Conservation (phyloP, 1,284 basidiomycete genomes). For the Pyrrhoderma lamaoense region DNA sequence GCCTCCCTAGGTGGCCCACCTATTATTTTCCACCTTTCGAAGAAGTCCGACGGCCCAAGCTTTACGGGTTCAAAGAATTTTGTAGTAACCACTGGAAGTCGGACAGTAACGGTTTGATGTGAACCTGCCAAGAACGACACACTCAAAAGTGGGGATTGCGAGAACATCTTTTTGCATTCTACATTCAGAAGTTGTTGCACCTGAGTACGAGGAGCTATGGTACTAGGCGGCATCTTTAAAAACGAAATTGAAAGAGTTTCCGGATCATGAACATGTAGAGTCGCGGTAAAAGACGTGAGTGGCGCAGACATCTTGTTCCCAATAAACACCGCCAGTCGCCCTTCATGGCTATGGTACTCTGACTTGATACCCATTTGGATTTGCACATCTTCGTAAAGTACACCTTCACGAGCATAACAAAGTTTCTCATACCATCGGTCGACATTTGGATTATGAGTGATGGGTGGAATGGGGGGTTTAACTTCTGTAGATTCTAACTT, state of each 20-base stretch:
- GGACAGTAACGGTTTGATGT: constrained; percentile 79
- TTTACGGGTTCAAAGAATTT: constrained; percentile 94
- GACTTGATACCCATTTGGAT: constrained; percentile 96
- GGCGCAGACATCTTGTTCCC: constrained; percentile 91
- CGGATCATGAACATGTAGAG: constrained; percentile 66
- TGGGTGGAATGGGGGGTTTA: constrained; percentile 30
- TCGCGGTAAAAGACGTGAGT: constrained; percentile 85
- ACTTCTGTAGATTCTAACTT: constrained; percentile 13
- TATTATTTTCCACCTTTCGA: constrained; percentile 97
- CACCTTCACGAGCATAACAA: constrained; percentile 75
- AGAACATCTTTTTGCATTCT: constrained; percentile 89
- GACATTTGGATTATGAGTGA: constrained; percentile 63
- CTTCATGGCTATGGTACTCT: constrained; percentile 88
- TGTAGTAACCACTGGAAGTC: constrained; percentile 80
- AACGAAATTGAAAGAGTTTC: constrained; percentile 76
- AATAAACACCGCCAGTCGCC: constrained; percentile 89
- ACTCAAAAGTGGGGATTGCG: constrained; percentile 71
- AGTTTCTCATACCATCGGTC: constrained; percentile 90
- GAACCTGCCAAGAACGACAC: constrained; percentile 91
- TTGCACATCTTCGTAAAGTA: constrained; percentile 93
- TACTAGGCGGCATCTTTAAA: constrained; percentile 81
- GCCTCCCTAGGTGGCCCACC: constrained; percentile 91
- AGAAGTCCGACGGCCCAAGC: constrained; percentile 81
- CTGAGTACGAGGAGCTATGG: constrained; percentile 78
- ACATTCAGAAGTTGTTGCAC: constrained; percentile 90